Conservation (phyloP, 2,329 filamentous ascomycete genomes). For the Aspergillus fumigatiaffinis region DNA sequence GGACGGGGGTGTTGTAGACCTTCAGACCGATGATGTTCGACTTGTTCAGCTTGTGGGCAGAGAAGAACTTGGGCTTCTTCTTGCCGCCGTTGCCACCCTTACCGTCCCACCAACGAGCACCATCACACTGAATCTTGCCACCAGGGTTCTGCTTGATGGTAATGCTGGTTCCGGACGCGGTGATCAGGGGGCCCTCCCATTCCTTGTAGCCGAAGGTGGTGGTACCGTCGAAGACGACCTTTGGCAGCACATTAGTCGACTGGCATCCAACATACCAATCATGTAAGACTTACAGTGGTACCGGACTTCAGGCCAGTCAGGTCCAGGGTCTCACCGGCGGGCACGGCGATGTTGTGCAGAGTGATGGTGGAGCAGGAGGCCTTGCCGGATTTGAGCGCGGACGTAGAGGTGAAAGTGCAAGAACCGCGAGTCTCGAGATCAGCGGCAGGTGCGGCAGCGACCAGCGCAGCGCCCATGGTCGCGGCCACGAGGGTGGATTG, state of each 20-base stretch:
- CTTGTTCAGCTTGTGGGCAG: constrained; percentile 34
- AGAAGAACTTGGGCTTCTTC: constrained; percentile 65
- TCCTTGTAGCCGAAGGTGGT: constrained; percentile 64
- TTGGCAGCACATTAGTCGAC: background rate
- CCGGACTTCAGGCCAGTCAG: constrained; percentile 51
- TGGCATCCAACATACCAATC: background rate
- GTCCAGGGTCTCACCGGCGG: constrained; percentile 57
- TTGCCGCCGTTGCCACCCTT: constrained; percentile 59
- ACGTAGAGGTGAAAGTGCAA: constrained; percentile 56
- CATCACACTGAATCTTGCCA: constrained; percentile 53
- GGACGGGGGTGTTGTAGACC: constrained; percentile 37
- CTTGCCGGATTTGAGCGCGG: constrained; percentile 42
- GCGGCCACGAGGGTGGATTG: constrained; percentile 9
- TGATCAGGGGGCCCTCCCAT: constrained; percentile 62
- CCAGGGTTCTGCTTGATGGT: constrained; percentile 51
- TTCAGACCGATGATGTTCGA: constrained; percentile 31
- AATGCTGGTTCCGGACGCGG: constrained; percentile 55
- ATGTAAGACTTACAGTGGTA: constrained; percentile 39
- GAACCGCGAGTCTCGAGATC: constrained; percentile 20
- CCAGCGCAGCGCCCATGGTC: constrained; percentile 11
- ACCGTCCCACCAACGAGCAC: constrained; percentile 58
- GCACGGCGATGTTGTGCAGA: constrained; percentile 52
- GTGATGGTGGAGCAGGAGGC: constrained; percentile 54
- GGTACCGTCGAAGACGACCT: constrained; percentile 60
- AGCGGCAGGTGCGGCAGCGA: constrained; percentile 20